Conservation (phyloP, 805 yeast genomes). For the Ogataea chonburiensis region DNA sequence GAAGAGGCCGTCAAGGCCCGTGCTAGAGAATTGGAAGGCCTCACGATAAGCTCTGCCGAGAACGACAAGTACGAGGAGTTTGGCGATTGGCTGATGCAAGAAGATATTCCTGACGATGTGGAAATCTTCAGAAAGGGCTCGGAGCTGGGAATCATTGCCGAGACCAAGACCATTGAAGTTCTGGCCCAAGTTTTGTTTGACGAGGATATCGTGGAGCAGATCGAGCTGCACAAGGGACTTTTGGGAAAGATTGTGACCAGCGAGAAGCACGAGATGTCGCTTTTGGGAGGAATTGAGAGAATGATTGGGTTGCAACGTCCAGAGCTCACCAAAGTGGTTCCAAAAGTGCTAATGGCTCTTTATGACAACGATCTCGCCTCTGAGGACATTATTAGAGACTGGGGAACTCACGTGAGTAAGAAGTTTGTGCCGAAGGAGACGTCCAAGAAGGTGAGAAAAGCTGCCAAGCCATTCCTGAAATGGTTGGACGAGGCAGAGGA, state of each 20-base stretch:
- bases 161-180: constrained; percentile 81
- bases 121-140: constrained; percentile 89
- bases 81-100: constrained; percentile 82
- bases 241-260: constrained; percentile 71
- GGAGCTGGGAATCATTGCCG: constrained; percentile 69
- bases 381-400: constrained; percentile 75
- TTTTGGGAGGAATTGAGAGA: constrained; percentile 95
- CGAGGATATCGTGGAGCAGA: constrained; percentile 69
- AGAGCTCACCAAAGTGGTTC: constrained; percentile 62
- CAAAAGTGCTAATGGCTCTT: constrained; percentile 76
- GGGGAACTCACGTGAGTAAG: constrained; percentile 92
- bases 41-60: constrained; percentile 40
- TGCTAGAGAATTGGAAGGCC: constrained; percentile 80
- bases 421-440: constrained; percentile 90
- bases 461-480: constrained; percentile 91
- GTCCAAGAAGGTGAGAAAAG: constrained; percentile 90
- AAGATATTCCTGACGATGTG: constrained; percentile 70
- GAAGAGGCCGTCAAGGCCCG: constrained; percentile 94
- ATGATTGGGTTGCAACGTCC: constrained; percentile 81
- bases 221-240: constrained; percentile 77
- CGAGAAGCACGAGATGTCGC: constrained; percentile 75
- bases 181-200: constrained; percentile 87
- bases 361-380: constrained; percentile 82
- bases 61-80: constrained; percentile 63
- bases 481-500: constrained; percentile 96